Evolutionary conservation across 2,329 filamentous ascomycete genomes (phyloP), one percentile per base, ranked within the genome.

Genomic region (Sphaerulina populicola): DNA sequence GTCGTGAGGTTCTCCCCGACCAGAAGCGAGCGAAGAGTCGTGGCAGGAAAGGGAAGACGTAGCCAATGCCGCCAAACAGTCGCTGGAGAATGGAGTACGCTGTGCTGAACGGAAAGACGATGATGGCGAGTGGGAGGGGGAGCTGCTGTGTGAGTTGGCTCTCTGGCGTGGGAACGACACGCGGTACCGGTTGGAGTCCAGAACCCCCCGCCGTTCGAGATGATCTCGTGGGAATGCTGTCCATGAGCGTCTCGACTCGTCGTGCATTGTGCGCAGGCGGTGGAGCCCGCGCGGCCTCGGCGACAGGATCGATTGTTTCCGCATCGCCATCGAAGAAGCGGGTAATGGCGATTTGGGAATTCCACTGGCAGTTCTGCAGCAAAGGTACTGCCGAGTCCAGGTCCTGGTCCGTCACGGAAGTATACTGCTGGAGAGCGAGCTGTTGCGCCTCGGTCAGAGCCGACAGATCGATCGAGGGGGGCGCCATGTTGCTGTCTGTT

Each of bases 301-400:
- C 85, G 14, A 91, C 74, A 10, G 81, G 85, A 66, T 94, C 88
- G 44, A 88, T 80, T 4, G 84, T 85, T 69, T 97, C 93, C 3
- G 85, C 85, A 71, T 97, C 93, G 60, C 93, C 93, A 64, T 98
- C 93, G 68, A 96, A 98, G 79, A 97, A 97, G 66, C 94, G 94
- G 58, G 93, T 82, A 57, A 98, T 91, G 52, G 93, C 91, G 62
- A 97, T 95, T 84, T 96, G 66, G 0, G 95, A 86, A 66, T 97
- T 98, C 93, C 93, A 98, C 75, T 97, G 85, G 51, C 89, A 95
- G 56, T 89, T 77, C 60, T 84, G 80, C 1, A 98, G 75, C 4
- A 98, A 69, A 1, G 87, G 81, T 44, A 95, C 75, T 1, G 93
- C 89, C 52, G 87, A 82, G 39, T 81, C 77, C 40, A 81, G 69